Conservation (phyloP, 768 basidiomycete genomes). For the Podaxis pistillaris region DNA sequence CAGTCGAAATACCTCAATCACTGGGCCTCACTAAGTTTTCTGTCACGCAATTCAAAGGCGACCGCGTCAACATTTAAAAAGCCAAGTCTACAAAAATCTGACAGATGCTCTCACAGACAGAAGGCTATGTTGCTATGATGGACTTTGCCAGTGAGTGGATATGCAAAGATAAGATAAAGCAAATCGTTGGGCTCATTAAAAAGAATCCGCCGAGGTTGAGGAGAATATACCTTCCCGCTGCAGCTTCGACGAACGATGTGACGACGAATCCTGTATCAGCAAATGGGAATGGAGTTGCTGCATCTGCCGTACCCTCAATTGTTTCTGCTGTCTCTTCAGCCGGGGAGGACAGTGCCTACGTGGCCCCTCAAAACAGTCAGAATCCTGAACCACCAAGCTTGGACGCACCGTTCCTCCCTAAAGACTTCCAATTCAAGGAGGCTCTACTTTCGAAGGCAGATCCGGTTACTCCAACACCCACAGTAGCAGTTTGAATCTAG, state of each 20-base stretch:
- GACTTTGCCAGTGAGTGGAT: slow-evolving; percentile 52
- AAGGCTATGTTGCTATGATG: slow-evolving; percentile 55
- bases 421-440: slow-evolving; percentile 32
- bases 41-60: slow-evolving; percentile 74
- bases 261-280: slow-evolving; percentile 23
- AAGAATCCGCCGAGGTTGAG: slow-evolving; percentile 37
- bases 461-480: slow-evolving; percentile 41
- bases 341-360: slow-evolving; percentile 3
- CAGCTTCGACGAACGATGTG: slow-evolving; percentile 19
- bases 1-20: slow-evolving; percentile 77
- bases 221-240: slow-evolving; percentile 29
- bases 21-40: slow-evolving; percentile 86
- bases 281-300: slow-evolving; percentile 17
- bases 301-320: neutral
- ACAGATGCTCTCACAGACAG: slow-evolving; percentile 55
- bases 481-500: neutral
- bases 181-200: slow-evolving; percentile 53
- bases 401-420: slow-evolving; percentile 51
- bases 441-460: slow-evolving; percentile 42
- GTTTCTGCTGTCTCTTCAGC: neutral
- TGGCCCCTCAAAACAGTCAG: slow-evolving; percentile 52
- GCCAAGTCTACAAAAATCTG: slow-evolving; percentile 55
- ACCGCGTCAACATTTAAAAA: slow-evolving; percentile 54
- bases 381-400: slow-evolving; percentile 58
- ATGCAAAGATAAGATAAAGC: slow-evolving; percentile 62